Percentiles rank a stretch among this genome's conserved stretches.
Conservation (phyloP, 345 rosid species). For the Brassica juncea region DNA sequence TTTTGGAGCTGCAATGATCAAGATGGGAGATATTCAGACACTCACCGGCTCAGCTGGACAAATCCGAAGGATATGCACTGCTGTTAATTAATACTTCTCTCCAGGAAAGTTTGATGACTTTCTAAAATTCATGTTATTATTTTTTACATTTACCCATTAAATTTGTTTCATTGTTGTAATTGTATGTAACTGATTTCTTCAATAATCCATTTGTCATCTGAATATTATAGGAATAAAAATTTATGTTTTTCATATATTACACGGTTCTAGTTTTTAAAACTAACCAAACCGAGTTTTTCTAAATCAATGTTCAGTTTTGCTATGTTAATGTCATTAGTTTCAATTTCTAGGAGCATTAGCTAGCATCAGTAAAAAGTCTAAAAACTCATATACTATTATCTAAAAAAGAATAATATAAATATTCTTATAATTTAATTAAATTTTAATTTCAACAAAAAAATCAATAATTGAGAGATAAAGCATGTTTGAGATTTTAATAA, state of each 20-base stretch:
- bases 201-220: conserved; percentile 9
- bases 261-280: neutral
- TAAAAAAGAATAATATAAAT: no score
- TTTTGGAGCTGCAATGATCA: conserved; percentile 50
- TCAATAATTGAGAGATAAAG: no score
- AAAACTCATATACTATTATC: no score
- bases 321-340: no score
- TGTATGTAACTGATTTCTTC: conserved; percentile 21
- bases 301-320: no score
- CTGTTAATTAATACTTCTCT: neutral
- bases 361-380: no score
- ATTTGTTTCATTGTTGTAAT: conserved; percentile 26
- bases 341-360: no score
- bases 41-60: neutral
- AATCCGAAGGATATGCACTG: neutral
- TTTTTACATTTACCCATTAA: neutral
- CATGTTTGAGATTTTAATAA: no score
- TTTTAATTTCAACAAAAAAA: no score
- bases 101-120: neutral
- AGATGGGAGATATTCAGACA: conserved; percentile 40
- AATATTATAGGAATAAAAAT: neutral
- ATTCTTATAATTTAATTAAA: no score
- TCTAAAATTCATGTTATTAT: conserved; percentile 3
- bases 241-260: neutral
- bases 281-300: neutral